phyloP scores from a whole-genome alignment of 352 stramenopile genomes.

The Globisporangium alternatum region DNA sequence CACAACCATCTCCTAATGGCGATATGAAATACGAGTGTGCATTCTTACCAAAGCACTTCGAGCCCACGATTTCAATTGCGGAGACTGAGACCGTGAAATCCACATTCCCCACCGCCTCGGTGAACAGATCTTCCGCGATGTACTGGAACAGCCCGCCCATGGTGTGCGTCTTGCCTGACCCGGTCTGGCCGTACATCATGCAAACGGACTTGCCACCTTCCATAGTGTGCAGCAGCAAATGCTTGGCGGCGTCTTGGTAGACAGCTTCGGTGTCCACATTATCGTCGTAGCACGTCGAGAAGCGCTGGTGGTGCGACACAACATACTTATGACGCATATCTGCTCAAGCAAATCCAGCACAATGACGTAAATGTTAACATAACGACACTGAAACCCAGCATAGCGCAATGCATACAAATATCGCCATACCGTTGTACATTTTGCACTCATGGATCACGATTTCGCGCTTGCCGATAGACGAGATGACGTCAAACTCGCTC shows the following conservation, averaged over 20 bases:
- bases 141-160: slow-evolving; percentile 85
- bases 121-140: slow-evolving; percentile 68
- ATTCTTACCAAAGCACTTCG: slow-evolving; percentile 56
- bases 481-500: slow-evolving; percentile 88
- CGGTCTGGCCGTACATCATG: slow-evolving; percentile 83
- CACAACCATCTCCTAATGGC: neutral
- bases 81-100: slow-evolving; percentile 49
- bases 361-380: neutral
- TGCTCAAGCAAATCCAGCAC: slow-evolving; percentile 70
- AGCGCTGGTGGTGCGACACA: slow-evolving; percentile 68
- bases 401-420: neutral
- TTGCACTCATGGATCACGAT: slow-evolving; percentile 89
- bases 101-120: slow-evolving; percentile 39
- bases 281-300: slow-evolving; percentile 79
- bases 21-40: too few relatives aligned
- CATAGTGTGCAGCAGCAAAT: slow-evolving; percentile 59
- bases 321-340: slow-evolving; percentile 90
- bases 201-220: slow-evolving; percentile 59
- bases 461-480: slow-evolving; percentile 45
- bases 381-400: slow-evolving; percentile 26
- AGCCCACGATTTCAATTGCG: slow-evolving; percentile 58
- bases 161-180: slow-evolving; percentile 76
- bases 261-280: slow-evolving; percentile 70
- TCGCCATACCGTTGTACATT: slow-evolving; percentile 69
- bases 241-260: slow-evolving; percentile 52